Conservation (phyloP, 2,329 filamentous ascomycete genomes). For the Colletotrichum abscissum region DNA sequence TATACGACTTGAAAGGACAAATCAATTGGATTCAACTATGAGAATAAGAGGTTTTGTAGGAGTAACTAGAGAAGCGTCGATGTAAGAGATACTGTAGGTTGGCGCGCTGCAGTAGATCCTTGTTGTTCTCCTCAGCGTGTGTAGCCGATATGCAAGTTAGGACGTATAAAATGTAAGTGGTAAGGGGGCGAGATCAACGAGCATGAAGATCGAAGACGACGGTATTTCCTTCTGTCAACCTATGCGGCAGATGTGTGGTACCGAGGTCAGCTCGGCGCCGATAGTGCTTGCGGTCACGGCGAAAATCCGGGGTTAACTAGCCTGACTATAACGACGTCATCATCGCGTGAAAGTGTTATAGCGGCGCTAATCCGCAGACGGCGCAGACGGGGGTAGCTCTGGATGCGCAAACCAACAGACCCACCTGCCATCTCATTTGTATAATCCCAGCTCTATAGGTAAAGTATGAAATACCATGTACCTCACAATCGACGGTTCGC, state of each 20-base stretch:
- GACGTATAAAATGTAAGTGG: neutral
- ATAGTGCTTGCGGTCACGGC: neutral
- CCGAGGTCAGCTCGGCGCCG: slow-evolving; percentile 6
- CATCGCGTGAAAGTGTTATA: neutral
- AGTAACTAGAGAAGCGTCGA: neutral
- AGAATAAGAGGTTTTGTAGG: neutral
- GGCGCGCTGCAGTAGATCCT: neutral
- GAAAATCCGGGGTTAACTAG: slow-evolving; percentile 10
- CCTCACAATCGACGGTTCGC: neutral
- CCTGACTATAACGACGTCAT: slow-evolving; percentile 6
- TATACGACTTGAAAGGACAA: neutral
- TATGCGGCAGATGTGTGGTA: neutral
- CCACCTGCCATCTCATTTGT: neutral
- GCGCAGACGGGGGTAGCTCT: neutral
- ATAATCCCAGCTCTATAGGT: neutral
- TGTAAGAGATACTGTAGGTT: neutral
- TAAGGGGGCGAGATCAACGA: neutral
- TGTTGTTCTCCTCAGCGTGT: neutral
- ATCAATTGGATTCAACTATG: neutral
- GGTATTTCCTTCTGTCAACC: neutral
- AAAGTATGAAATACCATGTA: neutral
- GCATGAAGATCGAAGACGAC: neutral
- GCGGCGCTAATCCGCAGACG: neutral
- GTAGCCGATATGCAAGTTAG: neutral
- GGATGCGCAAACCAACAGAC: neutral